Percentiles rank a stretch among this genome's conserved stretches.
These are phyloP conservation scores for Daldinia caldariorum DNA, from an alignment of 495 filamentous ascomycete genomes.

Conservation along the genomic window DNA sequence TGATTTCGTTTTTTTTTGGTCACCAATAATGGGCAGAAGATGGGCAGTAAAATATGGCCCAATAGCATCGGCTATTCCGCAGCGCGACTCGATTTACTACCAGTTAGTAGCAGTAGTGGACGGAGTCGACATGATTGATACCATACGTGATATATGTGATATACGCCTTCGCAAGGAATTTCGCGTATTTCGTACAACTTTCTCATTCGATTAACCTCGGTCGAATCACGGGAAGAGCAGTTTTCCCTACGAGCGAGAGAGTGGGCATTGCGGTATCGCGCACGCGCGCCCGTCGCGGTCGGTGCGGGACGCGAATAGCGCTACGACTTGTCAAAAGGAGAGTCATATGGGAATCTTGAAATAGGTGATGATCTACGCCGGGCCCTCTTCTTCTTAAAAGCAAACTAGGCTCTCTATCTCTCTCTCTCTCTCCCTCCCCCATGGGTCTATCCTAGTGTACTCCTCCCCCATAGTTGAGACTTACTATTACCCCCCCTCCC, in stretches of 20 bases:
- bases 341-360: constrained; percentile 38
- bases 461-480: constrained; percentile 6
- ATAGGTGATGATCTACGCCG: constrained; percentile 33
- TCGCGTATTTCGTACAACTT: constrained; percentile 8
- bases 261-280: constrained; percentile 28
- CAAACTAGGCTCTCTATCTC: constrained; percentile 23
- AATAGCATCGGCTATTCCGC: constrained; percentile 39
- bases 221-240: constrained; percentile 23
- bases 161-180: constrained; percentile 8
- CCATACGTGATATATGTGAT: constrained; percentile 4
- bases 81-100: constrained; percentile 18
- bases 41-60: background rate
- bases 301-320: constrained; percentile 19
- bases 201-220: constrained; percentile 31
- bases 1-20: constrained; percentile 15
- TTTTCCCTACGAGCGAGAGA: constrained; percentile 27
- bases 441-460: background rate
- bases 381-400: constrained; percentile 6
- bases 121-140: constrained; percentile 21
- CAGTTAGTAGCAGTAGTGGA: background rate
- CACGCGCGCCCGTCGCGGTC: constrained; percentile 13
- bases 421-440: constrained; percentile 5
- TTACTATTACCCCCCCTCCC: constrained; percentile 22
- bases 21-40: constrained; percentile 25
- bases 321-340: constrained; percentile 13